A percentile compares a stretch with the other conserved stretches of the same genome.
Conservation (phyloP, 2,329 filamentous ascomycete genomes). For the Sarocladium oryzae region DNA sequence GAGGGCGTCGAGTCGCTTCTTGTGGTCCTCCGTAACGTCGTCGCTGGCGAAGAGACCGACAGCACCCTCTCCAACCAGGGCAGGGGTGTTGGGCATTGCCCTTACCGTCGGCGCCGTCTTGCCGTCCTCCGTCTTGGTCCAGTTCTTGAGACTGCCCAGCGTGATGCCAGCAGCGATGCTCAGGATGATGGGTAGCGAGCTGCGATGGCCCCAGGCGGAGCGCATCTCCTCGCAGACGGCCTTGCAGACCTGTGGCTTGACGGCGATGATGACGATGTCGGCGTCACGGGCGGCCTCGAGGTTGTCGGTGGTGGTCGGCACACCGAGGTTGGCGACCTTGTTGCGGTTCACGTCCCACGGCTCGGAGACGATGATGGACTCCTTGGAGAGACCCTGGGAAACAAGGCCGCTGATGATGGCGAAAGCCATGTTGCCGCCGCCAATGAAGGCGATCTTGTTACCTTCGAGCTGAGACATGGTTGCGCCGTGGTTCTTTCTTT, state of each 20-base stretch:
- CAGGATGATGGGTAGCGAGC: conserved; percentile 35
- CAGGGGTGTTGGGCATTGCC: conserved; percentile 48
- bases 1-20: conserved; percentile 33
- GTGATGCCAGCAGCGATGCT: conserved; percentile 45
- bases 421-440: conserved; percentile 46
- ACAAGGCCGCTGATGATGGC: conserved; percentile 45
- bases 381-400: conserved; percentile 33
- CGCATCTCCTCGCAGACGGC: conserved; percentile 40
- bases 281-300: conserved; percentile 35
- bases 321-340: conserved; percentile 40
- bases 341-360: conserved; percentile 46
- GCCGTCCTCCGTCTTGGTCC: conserved; percentile 32
- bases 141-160: conserved; percentile 34
- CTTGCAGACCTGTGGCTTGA: conserved; percentile 45
- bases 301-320: conserved; percentile 40
- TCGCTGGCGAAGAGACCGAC: conserved; percentile 38
- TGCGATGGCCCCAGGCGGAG: conserved; percentile 27
- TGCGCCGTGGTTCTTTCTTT: too few relatives aligned
- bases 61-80: conserved; percentile 43
- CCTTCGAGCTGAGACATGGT: conserved; percentile 18
- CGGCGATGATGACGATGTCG: conserved; percentile 41
- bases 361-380: conserved; percentile 42
- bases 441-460: conserved; percentile 31
- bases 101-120: conserved; percentile 38
- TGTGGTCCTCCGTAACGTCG: conserved; percentile 35